Conservation (phyloP, 202 grass and related monocot species). For the Zizania palustris region DNA sequence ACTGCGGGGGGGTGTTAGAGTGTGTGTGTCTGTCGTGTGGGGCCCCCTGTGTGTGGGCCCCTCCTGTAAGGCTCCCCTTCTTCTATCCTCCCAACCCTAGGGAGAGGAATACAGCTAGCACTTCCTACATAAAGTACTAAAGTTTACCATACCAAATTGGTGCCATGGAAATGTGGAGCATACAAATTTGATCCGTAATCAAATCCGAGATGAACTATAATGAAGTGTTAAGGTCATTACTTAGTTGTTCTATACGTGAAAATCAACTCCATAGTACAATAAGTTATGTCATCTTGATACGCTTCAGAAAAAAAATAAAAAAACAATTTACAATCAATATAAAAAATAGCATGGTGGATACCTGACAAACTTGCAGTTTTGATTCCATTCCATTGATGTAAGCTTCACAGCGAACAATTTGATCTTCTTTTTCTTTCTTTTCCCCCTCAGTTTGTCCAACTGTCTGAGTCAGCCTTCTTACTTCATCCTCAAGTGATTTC, state of each 20-base stretch:
- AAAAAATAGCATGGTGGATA: constrained; percentile 39
- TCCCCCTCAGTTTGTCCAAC: constrained; percentile 75
- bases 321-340: constrained; percentile 15
- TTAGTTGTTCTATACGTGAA: constrained; percentile 15
- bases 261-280: not conserved
- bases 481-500: constrained; percentile 77
- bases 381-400: constrained; percentile 91
- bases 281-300: constrained; percentile 6
- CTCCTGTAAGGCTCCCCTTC: no score
- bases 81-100: no score
- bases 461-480: constrained; percentile 68
- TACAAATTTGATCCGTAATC: constrained; percentile 6
- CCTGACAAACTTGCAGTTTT: constrained; percentile 90
- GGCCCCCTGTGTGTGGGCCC: no score
- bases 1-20: no score
- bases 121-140: no score
- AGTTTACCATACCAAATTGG: constrained; percentile 12
- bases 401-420: constrained; percentile 80
- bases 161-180: not conserved
- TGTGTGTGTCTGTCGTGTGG: no score
- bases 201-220: not conserved
- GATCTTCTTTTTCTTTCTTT: constrained; percentile 90
- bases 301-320: constrained; percentile 2
- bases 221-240: constrained; percentile 8
- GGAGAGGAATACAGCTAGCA: no score